Evolutionary conservation across 2,329 filamentous ascomycete species (phyloP), one percentile per base, ranked within the genome.

Genomic region (Calonectria crousiana): DNA sequence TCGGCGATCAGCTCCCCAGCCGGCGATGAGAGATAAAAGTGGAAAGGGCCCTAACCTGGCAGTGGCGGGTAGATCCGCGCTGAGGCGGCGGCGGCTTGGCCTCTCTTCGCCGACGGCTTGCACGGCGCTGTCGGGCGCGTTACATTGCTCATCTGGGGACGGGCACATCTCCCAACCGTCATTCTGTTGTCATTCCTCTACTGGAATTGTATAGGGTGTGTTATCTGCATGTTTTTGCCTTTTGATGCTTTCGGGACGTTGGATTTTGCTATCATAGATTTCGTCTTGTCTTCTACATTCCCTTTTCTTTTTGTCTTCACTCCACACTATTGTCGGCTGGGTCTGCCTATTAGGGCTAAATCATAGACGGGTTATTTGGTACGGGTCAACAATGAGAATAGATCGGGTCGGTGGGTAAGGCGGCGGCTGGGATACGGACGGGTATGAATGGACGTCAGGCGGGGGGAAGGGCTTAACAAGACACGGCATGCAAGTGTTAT

Each of bases 21-120:
- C 44, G 10, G 44, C n/a, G 9, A 71, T 67, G 67, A 62, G 56
- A 52, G 72, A 73, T 28, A 28, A 60, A 23, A 32, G 64, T 60
- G 34, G 56, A 34, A 58, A 65, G 53, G 38, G 44, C 62, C 67
- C 78, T 74, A 79, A 79, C 76, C 77, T 77, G 47, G 53, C 72
- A 71, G 75, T 74, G 77, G 76, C 79, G 79, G 79, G 78, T 80
- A 80, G 79, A 80, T 80, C 79, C 79, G 79, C 69, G 62, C 53
- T 76, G 74, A 72, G 60, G 67, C 74, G 77, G 64, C 74, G 77
- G 64, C 73, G 79, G 65, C 67, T 62, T 74, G 67, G 62, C 52
- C 56, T 66, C 26, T 71, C 47, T 20, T 36, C 65, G 52, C 16
- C 28, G 66, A 51, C 36, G 53, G 62, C 71, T 71, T 76, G 52